Percentiles rank a stretch among this genome's conserved stretches.
phyloP scores from a whole-genome alignment of 495 filamentous ascomycete species.

The Pseudevernia furfuracea region DNA sequence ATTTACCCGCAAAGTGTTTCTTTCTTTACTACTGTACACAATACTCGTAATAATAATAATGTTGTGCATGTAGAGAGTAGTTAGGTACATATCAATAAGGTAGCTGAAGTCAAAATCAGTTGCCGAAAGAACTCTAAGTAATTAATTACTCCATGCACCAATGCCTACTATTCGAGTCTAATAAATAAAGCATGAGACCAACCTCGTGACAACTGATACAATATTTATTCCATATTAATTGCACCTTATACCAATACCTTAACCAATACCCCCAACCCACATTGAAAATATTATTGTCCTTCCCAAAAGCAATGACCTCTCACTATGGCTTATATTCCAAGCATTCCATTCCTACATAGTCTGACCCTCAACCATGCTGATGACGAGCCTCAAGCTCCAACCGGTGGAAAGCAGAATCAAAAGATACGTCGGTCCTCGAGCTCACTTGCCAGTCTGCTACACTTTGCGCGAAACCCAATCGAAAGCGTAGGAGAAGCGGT shows the following conservation, averaged over 20 bases:
- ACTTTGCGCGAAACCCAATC: conserved; percentile 24
- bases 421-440: conserved; percentile 12
- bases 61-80: too few species aligned
- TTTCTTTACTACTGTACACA: too few species aligned
- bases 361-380: conserved; percentile 13
- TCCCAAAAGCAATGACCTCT: conserved; percentile 3
- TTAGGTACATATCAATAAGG: too few species aligned
- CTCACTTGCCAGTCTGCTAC: conserved; percentile 23
- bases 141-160: too few species aligned
- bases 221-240: background rate
- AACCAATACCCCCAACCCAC: background rate
- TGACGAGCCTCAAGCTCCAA: background rate
- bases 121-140: background rate
- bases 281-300: background rate
- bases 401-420: conserved; percentile 2
- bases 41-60: too few species aligned
- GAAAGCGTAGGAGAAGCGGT: conserved; percentile 40
- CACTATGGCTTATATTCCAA: conserved; percentile 18
- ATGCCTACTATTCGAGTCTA: too few species aligned
- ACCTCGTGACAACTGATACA: background rate
- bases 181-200: background rate
- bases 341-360: conserved; percentile 7
- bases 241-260: too few species aligned
- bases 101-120: too few species aligned
- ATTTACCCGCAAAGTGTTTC: too few species aligned